A percentile compares a stretch with the other conserved stretches of the same genome.
Evolutionary conservation across 2,329 filamentous ascomycete genomes (phyloP).

Genomic region (Gnomoniopsis smithogilvyi): DNA sequence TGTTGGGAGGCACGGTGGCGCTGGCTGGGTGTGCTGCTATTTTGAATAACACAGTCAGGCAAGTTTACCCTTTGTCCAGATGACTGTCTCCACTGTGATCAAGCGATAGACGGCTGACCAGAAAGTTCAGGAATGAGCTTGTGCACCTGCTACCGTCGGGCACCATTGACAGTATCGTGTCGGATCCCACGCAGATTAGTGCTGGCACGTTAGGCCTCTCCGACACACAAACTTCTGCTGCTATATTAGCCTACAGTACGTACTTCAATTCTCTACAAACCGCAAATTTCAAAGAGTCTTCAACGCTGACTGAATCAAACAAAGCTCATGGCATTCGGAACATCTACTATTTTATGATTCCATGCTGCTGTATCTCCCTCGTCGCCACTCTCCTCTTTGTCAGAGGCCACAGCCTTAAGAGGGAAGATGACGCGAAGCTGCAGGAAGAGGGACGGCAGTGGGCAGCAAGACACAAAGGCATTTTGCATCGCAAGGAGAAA

Average conservation of each 20-base stretch:
- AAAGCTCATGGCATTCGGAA: conserved; percentile 13
- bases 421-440: conserved; percentile 13
- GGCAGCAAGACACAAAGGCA: background rate
- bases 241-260: conserved; percentile 12
- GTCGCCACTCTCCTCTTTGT: conserved; percentile 7
- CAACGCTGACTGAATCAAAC: background rate
- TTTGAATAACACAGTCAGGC: conserved; percentile 7
- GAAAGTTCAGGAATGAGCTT: background rate
- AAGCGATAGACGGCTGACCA: background rate
- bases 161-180: background rate
- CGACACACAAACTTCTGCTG: background rate
- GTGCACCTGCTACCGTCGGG: background rate
- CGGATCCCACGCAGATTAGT: background rate
- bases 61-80: background rate
- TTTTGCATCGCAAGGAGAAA: background rate
- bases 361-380: conserved; percentile 9
- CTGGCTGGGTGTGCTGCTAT: conserved; percentile 10
- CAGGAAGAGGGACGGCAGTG: conserved; percentile 13
- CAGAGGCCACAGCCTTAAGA: conserved; percentile 8
- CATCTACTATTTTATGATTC: conserved; percentile 14
- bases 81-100: background rate
- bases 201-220: conserved; percentile 6
- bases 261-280: background rate
- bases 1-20: conserved; percentile 12
- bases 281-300: background rate